Conservation (phyloP, 2,329 filamentous ascomycete genomes). For the Colletotrichum aenigma region DNA sequence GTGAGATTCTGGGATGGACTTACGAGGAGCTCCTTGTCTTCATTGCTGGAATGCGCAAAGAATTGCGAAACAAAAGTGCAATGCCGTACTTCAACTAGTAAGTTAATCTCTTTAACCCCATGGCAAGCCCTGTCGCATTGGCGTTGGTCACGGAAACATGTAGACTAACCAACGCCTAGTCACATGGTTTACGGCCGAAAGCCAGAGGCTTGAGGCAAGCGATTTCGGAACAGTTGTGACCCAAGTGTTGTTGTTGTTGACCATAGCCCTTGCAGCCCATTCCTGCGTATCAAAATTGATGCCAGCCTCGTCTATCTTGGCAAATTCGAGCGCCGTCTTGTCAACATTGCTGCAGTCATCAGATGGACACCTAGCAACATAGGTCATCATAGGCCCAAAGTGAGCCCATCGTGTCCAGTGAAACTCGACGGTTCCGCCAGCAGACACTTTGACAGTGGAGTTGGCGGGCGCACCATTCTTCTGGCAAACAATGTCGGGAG, state of each 20-base stretch:
- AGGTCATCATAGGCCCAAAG: not conserved
- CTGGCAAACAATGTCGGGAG: not conserved
- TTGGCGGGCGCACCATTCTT: not conserved
- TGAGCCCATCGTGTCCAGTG: not conserved
- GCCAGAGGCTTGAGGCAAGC: too few relatives aligned
- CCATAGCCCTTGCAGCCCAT: not conserved
- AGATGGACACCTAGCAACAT: not conserved
- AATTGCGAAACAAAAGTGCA: too few relatives aligned
- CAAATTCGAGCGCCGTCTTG: not conserved
- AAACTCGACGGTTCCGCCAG: not conserved
- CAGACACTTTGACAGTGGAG: not conserved
- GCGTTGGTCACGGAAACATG: too few relatives aligned
- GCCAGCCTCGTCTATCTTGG: not conserved
- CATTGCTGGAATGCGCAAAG: too few relatives aligned
- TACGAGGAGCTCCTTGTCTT: too few relatives aligned
- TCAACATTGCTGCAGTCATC: not conserved
- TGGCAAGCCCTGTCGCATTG: too few relatives aligned
- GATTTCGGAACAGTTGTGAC: not conserved
- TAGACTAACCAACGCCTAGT: too few relatives aligned
- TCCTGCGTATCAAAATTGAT: not conserved
- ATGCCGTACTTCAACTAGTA: too few relatives aligned
- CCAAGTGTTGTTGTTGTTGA: not conserved
- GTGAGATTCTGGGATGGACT: too few relatives aligned
- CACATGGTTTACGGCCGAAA: too few relatives aligned
- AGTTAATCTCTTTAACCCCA: too few relatives aligned